A percentile compares a stretch with the other conserved stretches of the same genome.
These are phyloP conservation scores for Saccharomycopsis javanensis DNA, from an alignment of 805 yeast genomes.

Conservation along the genomic window DNA sequence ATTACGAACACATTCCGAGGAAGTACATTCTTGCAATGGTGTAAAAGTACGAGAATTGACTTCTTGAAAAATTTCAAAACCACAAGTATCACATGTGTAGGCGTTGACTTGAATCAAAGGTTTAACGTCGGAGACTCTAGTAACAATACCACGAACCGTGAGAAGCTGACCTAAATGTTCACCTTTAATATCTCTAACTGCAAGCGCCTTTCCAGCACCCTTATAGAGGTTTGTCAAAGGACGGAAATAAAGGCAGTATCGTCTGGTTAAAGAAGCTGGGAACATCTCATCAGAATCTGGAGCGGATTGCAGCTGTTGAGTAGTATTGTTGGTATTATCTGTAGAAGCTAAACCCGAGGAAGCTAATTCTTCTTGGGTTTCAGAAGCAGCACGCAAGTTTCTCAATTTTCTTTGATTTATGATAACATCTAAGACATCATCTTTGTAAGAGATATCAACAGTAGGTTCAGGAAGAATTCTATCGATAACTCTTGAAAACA, in stretches of 20 bases:
- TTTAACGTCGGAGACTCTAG: slow-evolving; percentile 92
- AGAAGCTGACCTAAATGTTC: slow-evolving; percentile 73
- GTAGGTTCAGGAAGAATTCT: slow-evolving; percentile 82
- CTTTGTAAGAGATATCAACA: slow-evolving; percentile 64
- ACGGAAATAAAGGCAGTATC: slow-evolving; percentile 79
- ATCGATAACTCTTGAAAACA: slow-evolving; percentile 70
- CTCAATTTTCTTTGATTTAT: slow-evolving; percentile 81
- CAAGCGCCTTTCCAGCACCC: slow-evolving; percentile 44
- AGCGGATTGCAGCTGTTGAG: slow-evolving; percentile 13
- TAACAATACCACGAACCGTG: slow-evolving; percentile 88
- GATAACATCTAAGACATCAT: slow-evolving; percentile 88
- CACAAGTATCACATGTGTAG: slow-evolving; percentile 96
- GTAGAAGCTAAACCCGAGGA: slow-evolving; percentile 31
- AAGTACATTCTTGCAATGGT: slow-evolving; percentile 83
- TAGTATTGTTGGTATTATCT: slow-evolving; percentile 23
- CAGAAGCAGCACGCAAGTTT: slow-evolving; percentile 63
- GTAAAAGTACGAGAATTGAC: slow-evolving; percentile 74
- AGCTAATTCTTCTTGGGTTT: slow-evolving; percentile 51
- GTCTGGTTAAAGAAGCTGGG: slow-evolving; percentile 78
- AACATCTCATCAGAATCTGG: slow-evolving; percentile 41
- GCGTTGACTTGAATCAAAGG: slow-evolving; percentile 89
- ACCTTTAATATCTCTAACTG: slow-evolving; percentile 88
- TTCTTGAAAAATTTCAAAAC: slow-evolving; percentile 93
- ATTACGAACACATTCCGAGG: slow-evolving; percentile 68
- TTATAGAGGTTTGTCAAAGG: slow-evolving; percentile 46